A percentile compares a stretch with the other conserved stretches of the same genome.
Evolutionary conservation across 2,329 filamentous ascomycete genomes (phyloP).

Genomic region (Plectosphaerella cucumerina): DNA sequence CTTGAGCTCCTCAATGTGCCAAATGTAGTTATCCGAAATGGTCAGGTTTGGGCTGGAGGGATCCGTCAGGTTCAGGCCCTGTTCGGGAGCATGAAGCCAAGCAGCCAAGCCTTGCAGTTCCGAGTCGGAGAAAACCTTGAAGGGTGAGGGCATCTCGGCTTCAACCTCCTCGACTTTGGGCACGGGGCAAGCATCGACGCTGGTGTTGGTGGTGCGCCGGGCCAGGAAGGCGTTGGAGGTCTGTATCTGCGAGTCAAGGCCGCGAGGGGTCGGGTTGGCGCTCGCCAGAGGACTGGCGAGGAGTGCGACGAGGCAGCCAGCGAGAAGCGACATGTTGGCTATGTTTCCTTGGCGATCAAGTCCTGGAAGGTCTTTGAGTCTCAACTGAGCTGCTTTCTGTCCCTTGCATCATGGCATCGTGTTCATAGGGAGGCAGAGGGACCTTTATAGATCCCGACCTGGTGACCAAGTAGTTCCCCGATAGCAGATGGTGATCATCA

Average conservation of each 20-base stretch:
- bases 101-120: slow-evolving; percentile 1
- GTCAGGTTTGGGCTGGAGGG: slow-evolving; percentile 4
- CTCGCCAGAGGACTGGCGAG: background rate
- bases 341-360: background rate
- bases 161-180: slow-evolving; percentile 1
- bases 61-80: slow-evolving; percentile 13
- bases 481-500: too few relatives aligned
- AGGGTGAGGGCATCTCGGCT: slow-evolving; percentile 5
- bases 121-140: background rate
- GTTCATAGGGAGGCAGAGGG: too few relatives aligned
- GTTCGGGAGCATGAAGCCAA: background rate
- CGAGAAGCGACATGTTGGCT: background rate
- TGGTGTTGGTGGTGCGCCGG: background rate
- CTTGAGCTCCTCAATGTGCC: slow-evolving; percentile 19
- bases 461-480: too few relatives aligned
- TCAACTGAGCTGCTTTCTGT: too few relatives aligned
- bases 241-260: background rate
- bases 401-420: too few relatives aligned
- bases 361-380: too few relatives aligned
- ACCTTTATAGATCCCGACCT: too few relatives aligned
- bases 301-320: background rate
- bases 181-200: slow-evolving; percentile 3
- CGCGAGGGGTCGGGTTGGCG: background rate
- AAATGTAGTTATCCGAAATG: slow-evolving; percentile 13
- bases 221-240: background rate